phyloP scores from a whole-genome alignment of 257 asterid species.

The Lycium ferocissimum region DNA sequence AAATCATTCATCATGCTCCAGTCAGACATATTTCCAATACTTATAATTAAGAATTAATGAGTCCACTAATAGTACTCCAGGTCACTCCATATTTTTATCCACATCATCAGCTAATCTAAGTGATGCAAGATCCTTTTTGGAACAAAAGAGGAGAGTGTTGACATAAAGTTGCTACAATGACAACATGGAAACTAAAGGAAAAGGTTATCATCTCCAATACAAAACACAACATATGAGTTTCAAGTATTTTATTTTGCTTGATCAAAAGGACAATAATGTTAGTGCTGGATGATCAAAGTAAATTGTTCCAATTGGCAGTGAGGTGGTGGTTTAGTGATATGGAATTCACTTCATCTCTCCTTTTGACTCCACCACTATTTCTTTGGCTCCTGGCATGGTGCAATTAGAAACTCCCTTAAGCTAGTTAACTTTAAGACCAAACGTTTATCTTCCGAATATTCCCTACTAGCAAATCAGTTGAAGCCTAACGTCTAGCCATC shows the following conservation, averaged over 20 bases:
- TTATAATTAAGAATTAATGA: background rate
- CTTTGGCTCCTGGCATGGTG: background rate
- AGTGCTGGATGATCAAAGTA: background rate
- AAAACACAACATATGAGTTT: background rate
- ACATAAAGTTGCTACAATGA: constrained; percentile 29
- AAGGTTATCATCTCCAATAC: background rate
- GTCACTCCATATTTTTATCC: background rate
- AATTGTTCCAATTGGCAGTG: background rate
- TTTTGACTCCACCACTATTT: constrained; percentile 20
- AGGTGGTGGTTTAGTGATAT: constrained; percentile 48
- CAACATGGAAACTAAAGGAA: constrained; percentile 10
- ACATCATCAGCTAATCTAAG: constrained; percentile 12
- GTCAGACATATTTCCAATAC: background rate
- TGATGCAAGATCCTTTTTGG: constrained; percentile 26
- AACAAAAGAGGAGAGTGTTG: background rate
- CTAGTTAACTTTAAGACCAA: background rate
- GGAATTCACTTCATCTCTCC: constrained; percentile 54
- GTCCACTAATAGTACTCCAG: background rate
- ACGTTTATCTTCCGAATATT: background rate
- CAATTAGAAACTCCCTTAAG: constrained; percentile 12
- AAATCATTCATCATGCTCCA: background rate
- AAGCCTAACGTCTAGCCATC: background rate
- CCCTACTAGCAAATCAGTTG: background rate
- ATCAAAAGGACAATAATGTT: constrained; percentile 24
- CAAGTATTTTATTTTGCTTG: background rate